These are phyloP conservation scores for Clonostachys rosea DNA, from an alignment of 2,329 filamentous ascomycete genomes.

Conservation along the genomic window DNA sequence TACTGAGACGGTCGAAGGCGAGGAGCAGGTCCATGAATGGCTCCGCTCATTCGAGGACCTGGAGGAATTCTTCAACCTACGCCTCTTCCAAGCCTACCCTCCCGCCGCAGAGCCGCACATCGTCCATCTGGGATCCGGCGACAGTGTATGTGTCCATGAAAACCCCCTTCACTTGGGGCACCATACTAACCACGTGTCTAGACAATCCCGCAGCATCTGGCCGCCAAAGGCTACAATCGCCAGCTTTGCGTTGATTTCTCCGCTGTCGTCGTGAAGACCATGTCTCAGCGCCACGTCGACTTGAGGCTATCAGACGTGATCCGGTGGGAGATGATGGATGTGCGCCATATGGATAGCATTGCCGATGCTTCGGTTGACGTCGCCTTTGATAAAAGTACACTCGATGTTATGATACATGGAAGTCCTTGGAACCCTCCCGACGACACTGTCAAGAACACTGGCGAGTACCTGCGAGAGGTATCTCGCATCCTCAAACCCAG, in stretches of 20 bases:
- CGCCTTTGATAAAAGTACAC: conserved; percentile 52
- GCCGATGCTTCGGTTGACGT: conserved; percentile 39
- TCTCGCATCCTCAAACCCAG: conserved; percentile 39
- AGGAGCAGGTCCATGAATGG: conserved; percentile 39
- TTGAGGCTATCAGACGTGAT: conserved; percentile 24
- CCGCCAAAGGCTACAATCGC: conserved; percentile 37
- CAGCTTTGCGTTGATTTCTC: conserved; percentile 57
- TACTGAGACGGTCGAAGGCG: conserved; percentile 11
- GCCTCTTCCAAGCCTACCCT: conserved; percentile 27
- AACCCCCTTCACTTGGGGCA: neutral
- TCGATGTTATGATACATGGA: conserved; percentile 52
- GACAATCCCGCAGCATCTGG: conserved; percentile 46
- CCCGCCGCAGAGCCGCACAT: conserved; percentile 31
- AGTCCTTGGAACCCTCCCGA: conserved; percentile 46
- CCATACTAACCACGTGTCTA: conserved; percentile 13
- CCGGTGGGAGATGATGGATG: conserved; percentile 44
- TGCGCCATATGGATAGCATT: conserved; percentile 41
- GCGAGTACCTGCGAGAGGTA: conserved; percentile 44
- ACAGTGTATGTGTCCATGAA: conserved; percentile 40
- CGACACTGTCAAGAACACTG: conserved; percentile 40
- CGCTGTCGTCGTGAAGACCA: conserved; percentile 42
- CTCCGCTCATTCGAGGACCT: conserved; percentile 42
- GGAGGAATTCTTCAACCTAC: conserved; percentile 36
- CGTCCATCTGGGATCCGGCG: conserved; percentile 53
- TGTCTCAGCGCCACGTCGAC: conserved; percentile 34